These are phyloP conservation scores for Capillidium rhysosporum DNA, from an alignment of 371 early-diverging fungal species.

Conservation along the genomic window DNA sequence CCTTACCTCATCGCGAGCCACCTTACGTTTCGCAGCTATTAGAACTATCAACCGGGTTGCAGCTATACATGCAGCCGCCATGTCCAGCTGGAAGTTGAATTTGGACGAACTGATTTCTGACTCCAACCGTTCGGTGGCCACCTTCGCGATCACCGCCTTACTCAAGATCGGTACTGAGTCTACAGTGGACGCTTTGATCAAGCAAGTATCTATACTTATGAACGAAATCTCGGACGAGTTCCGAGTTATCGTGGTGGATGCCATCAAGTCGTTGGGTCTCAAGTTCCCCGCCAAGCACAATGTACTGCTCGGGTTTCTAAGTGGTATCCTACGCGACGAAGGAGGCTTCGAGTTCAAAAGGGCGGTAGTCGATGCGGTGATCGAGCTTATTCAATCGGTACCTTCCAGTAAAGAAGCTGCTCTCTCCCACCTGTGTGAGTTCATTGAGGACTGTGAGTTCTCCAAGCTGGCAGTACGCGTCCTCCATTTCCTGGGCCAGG, in stretches of 20 bases:
- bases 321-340: conserved; percentile 85
- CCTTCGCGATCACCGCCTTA: conserved; percentile 95
- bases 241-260: conserved; percentile 94
- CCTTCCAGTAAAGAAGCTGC: conserved; percentile 83
- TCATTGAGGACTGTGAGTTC: conserved; percentile 98
- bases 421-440: conserved; percentile 92
- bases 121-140: conserved; percentile 89
- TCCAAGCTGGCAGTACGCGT: conserved; percentile 89
- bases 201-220: conserved; percentile 93
- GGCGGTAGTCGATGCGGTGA: conserved; percentile 89
- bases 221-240: conserved; percentile 95
- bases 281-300: conserved; percentile 93
- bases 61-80: conserved; percentile 66
- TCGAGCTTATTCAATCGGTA: conserved; percentile 82
- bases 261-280: conserved; percentile 81
- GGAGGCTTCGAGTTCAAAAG: conserved; percentile 94
- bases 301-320: conserved; percentile 81
- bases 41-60: conserved; percentile 86
- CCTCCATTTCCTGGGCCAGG: conserved; percentile 79
- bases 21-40: conserved; percentile 90
- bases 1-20: conserved; percentile 77
- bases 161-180: conserved; percentile 97
- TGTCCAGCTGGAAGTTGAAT: conserved; percentile 86
- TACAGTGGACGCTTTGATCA: conserved; percentile 92
- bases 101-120: conserved; percentile 94